Evolutionary conservation across 1,139 yeast species (phyloP).

Genomic region (Pichia inconspicua): DNA sequence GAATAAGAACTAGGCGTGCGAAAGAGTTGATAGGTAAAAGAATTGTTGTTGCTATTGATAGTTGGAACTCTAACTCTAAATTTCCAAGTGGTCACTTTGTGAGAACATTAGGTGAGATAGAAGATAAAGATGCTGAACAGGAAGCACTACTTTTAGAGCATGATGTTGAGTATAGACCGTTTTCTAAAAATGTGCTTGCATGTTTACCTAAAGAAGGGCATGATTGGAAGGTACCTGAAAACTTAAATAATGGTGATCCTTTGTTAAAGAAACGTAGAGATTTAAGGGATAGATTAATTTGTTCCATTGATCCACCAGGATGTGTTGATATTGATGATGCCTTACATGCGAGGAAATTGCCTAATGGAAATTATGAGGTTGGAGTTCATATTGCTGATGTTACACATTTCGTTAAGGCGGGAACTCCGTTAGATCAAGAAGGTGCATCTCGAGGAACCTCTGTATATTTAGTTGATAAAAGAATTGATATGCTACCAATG

Average conservation of each 20-base stretch:
- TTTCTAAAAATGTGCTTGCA: constrained; percentile 82
- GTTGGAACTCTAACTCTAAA: constrained; percentile 81
- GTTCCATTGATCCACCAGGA: constrained; percentile 96
- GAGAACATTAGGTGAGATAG: constrained; percentile 80
- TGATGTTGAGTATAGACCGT: constrained; percentile 94
- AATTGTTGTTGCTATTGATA: constrained; percentile 84
- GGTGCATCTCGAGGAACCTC: constrained; percentile 98
- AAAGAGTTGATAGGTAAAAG: constrained; percentile 76
- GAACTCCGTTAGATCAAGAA: constrained; percentile 86
- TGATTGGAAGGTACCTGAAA: constrained; percentile 80
- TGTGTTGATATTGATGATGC: constrained; percentile 99
- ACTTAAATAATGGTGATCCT: constrained; percentile 50
- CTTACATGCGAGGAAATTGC: constrained; percentile 72
- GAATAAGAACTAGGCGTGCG: constrained; percentile 84
- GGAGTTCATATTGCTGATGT: constrained; percentile 99
- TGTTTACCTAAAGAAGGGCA: constrained; percentile 93
- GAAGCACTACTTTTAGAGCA: constrained; percentile 91
- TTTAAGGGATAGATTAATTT: constrained; percentile 78
- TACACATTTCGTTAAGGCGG: constrained; percentile 91
- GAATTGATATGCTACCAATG: constrained; percentile 98
- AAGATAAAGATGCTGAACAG: constrained; percentile 91
- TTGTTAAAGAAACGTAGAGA: constrained; percentile 65
- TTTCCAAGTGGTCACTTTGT: constrained; percentile 95
- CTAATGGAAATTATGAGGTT: constrained; percentile 92
- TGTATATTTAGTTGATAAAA: constrained; percentile 93